phyloP scores from a whole-genome alignment of 257 asterid species.

The Solanum virginianum region DNA sequence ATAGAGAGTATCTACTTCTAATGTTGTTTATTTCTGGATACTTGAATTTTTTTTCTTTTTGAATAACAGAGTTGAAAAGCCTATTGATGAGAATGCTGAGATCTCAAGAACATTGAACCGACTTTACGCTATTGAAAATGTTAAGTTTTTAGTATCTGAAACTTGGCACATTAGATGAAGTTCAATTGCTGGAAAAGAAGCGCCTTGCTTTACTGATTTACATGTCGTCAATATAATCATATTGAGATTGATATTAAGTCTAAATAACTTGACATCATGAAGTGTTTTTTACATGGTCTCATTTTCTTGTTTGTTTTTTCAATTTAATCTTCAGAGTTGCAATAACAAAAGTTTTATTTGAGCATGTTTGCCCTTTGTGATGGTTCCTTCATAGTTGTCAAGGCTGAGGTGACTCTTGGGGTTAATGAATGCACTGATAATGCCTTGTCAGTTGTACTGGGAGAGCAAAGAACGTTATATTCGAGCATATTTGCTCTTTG shows the following conservation, averaged over 20 bases:
- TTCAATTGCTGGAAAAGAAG: neutral
- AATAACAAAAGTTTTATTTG: slow-evolving; percentile 8
- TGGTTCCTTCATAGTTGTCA: neutral
- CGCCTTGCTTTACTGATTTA: no score
- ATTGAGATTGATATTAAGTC: no score
- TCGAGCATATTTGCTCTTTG: neutral
- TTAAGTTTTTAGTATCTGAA: neutral
- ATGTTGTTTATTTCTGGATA: neutral
- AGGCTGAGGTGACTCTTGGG: slow-evolving; percentile 50
- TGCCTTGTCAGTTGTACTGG: slow-evolving; percentile 61
- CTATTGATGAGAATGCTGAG: neutral
- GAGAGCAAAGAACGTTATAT: neutral
- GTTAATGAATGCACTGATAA: slow-evolving; percentile 52
- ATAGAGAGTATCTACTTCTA: no score
- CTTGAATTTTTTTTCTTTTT: neutral
- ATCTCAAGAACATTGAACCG: neutral
- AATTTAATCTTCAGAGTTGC: slow-evolving; percentile 37
- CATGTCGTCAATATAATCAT: no score
- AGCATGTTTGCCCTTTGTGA: slow-evolving; percentile 22
- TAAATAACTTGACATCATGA: no score
- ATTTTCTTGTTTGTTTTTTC: slow-evolving; percentile 23
- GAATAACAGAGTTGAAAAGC: neutral
- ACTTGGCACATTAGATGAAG: neutral
- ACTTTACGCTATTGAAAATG: neutral
- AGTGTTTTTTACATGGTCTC: slow-evolving; percentile 6